Conservation (phyloP, 2,329 filamentous ascomycete species). For the Triangularia verruculosa region DNA sequence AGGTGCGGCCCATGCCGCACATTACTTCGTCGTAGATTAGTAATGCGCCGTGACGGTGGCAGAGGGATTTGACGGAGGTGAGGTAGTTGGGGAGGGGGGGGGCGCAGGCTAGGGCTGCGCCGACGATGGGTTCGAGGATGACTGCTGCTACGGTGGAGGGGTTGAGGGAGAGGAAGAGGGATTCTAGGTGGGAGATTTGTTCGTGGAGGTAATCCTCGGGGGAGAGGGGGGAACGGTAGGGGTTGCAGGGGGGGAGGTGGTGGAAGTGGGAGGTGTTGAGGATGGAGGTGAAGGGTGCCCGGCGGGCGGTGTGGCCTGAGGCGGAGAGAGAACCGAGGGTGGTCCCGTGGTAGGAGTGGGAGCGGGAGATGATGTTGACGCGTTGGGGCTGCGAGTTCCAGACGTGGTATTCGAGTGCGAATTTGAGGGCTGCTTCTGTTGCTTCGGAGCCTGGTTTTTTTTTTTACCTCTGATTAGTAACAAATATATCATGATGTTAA, state of each 20-base stretch:
- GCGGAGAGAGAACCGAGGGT: constrained; percentile 61
- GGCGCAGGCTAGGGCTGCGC: constrained; percentile 68
- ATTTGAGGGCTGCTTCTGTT: constrained; percentile 65
- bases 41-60: constrained; percentile 67
- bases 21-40: constrained; percentile 80
- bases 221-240: constrained; percentile 54
- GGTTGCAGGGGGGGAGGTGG: constrained; percentile 60
- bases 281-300: constrained; percentile 55
- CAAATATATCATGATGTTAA: too few relatives aligned
- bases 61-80: constrained; percentile 63
- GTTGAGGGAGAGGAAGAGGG: constrained; percentile 58
- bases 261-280: constrained; percentile 45
- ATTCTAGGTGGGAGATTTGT: constrained; percentile 60
- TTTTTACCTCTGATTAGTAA: too few relatives aligned
- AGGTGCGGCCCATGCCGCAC: constrained; percentile 55
- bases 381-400: constrained; percentile 53
- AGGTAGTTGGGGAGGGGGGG: constrained; percentile 67
- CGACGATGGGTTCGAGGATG: constrained; percentile 65
- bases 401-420: constrained; percentile 63
- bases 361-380: constrained; percentile 60
- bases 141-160: constrained; percentile 64
- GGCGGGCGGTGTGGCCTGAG: constrained; percentile 58
- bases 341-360: constrained; percentile 67
- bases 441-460: constrained; percentile 59
- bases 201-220: constrained; percentile 54